Evolutionary conservation across 306 rosid genomes (phyloP).

Genomic region (Astragalus glycyphyllos): DNA sequence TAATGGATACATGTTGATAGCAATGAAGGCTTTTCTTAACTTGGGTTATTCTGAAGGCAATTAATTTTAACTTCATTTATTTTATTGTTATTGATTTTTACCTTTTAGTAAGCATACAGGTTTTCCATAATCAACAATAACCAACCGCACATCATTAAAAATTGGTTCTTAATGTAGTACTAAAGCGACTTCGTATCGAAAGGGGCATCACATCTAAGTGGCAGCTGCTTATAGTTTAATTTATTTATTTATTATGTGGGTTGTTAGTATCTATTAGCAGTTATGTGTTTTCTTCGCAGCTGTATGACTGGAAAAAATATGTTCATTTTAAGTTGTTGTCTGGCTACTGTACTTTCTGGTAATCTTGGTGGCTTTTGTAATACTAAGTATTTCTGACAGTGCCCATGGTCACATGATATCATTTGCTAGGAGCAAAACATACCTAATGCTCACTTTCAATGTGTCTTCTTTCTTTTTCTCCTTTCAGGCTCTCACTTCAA

Average conservation of each 20-base stretch:
- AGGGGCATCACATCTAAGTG: background rate
- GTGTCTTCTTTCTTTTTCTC: slow-evolving; percentile 21
- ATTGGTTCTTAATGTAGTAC: background rate
- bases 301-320: background rate
- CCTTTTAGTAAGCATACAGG: background rate
- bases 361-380: slow-evolving; percentile 4
- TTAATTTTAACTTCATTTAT: background rate
- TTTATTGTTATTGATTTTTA: background rate
- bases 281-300: background rate
- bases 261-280: background rate
- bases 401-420: background rate
- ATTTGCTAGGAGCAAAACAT: slow-evolving; percentile 19
- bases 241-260: background rate
- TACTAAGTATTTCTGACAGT: background rate
- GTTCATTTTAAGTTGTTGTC: slow-evolving; percentile 14
- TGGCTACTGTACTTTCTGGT: slow-evolving; percentile 25
- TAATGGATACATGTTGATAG: slow-evolving; percentile 18
- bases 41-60: slow-evolving; percentile 11
- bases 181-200: background rate
- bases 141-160: background rate
- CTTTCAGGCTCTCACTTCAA: slow-evolving; percentile 84
- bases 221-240: slow-evolving; percentile 8
- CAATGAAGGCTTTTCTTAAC: slow-evolving; percentile 8
- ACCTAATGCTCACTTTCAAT: slow-evolving; percentile 20
- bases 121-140: slow-evolving; percentile 26